A percentile compares a stretch with the other conserved stretches of the same genome.
Conservation (phyloP, 2,329 filamentous ascomycete genomes). For the Akanthomyces dipterigenus region DNA sequence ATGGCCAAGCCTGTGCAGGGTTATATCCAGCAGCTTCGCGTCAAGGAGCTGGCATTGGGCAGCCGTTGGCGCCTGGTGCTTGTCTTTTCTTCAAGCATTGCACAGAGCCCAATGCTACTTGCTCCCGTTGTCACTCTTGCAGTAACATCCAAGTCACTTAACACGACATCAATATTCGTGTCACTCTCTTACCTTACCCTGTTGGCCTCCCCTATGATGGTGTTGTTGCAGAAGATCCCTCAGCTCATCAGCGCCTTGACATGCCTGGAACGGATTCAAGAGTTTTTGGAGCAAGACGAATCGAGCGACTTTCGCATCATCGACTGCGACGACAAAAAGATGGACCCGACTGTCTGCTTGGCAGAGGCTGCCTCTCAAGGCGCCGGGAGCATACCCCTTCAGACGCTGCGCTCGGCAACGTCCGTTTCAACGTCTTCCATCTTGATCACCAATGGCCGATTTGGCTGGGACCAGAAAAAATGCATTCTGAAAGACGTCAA, state of each 20-base stretch:
- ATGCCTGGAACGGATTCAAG: neutral
- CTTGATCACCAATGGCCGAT: slow-evolving; percentile 17
- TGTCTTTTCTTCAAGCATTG: slow-evolving; percentile 15
- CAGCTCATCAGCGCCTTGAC: neutral
- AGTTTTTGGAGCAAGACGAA: neutral
- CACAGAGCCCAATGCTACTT: slow-evolving; percentile 27
- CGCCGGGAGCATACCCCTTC: neutral
- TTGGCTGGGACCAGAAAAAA: slow-evolving; percentile 26
- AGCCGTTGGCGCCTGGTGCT: slow-evolving; percentile 13
- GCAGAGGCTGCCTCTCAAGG: neutral
- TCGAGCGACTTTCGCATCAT: neutral
- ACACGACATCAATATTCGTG: slow-evolving; percentile 17
- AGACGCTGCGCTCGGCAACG: neutral
- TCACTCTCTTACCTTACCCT: slow-evolving; percentile 23
- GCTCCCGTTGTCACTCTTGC: slow-evolving; percentile 28
- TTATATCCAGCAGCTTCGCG: slow-evolving; percentile 14
- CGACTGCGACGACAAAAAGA: neutral
- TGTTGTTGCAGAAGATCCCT: slow-evolving; percentile 18
- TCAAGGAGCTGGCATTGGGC: slow-evolving; percentile 15
- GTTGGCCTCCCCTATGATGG: slow-evolving; percentile 19
- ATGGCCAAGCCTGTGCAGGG: slow-evolving; percentile 10
- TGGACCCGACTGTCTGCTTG: neutral
- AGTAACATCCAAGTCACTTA: slow-evolving; percentile 22
- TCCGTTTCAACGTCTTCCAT: neutral
- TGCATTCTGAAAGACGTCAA: slow-evolving; percentile 24